Base-by-base conservation (phyloP, 148 eudicot species). In the Camellia japonica region DNA sequence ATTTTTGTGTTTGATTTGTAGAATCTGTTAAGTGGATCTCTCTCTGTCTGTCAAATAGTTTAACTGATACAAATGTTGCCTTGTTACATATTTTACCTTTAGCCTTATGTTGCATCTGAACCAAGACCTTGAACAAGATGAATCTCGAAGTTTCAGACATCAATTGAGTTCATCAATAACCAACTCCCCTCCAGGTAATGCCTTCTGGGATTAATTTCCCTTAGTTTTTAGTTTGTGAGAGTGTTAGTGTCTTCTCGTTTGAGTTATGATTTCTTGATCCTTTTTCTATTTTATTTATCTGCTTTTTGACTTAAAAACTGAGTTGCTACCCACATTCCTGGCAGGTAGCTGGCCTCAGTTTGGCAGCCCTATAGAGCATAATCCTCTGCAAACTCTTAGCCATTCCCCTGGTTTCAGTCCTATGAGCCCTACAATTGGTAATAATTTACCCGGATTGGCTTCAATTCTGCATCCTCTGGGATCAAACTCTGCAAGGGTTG, bases 81-180 rank as follows among this genome's bases (percentile, higher is more conserved):
- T 19, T 62, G 43, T 56, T 41, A 55, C 23, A 23, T 52, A 61
- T 73, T 82, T 47, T 72, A 64, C 15, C 82, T 79, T 62, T 86
- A 91, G 97, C 85, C 85, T 91, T 79, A 84, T 93, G 91, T 73
- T 84, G 84, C 92, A 91, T 80, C 80, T 86, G 64, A 93, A 83
- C 87, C 95, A 93, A 87, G 97, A 93, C n/a, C 82, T 83, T 84
- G 95, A 91, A 64, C 91, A 80, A 59, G 95, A 91, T 46, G 92
- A 91, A n/a, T 64, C 95, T 74, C 85, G 91, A 49, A 82, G 81
- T 77, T 91, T 91, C 59, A 88, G 86, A 43, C 90, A 86, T 77
- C 95, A 86, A 79, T 83, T 87, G 74, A 90, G 91, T 75, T 88
- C 93, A 70, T 87, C 89, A 1, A 82, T 91, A n/a, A 62, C 88